Evolutionary conservation across 179 eudicot genomes (phyloP), one percentile per base, ranked within the genome.

Genomic region (Heliamphora ciliata): DNA sequence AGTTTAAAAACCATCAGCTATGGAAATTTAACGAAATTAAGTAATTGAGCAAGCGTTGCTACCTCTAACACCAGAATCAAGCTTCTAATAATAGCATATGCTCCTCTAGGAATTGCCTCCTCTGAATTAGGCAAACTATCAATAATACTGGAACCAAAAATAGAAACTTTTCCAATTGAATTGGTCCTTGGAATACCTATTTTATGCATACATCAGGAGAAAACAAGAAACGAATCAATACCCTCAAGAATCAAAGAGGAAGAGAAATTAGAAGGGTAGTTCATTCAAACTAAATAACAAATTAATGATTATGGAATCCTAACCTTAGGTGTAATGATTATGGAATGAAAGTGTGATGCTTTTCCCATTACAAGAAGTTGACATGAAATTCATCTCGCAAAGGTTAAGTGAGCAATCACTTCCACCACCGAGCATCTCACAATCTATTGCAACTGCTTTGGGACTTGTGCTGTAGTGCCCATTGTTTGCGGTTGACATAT

Each of bases 381-480:
- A 31, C 40, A 31, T 31, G 40, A 31, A 31, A 31, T 31, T 31
- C 40, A 31, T 31, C 40, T 31, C 40, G 40, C 40, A 31, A 31
- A 31, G 40, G 83, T 85, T 92, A 64, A 94, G 90, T 54, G 91
- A 84, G 59, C 94, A 92, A 88, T 91, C 93, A 69, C 86, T 89
- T 64, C 96, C 98, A 80, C 98, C 94, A 74, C 98, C 98, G 84
- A 92, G 97, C 94, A 92, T 91, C 88, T 90, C 92, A 85, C 98
- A 93, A 79, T 89, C 97, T 64, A 94, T 10, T 4, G 98, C 97
- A 79, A 94, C 85, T 69, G 90, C 92, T 82, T 88, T 83, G 18
- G 55, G 86, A 76, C 63, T 48, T 52, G 77, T 81, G 17, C 59
- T 59, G 78, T 44, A 52, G 59, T 65, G 21, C 56, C 79, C 83